A percentile compares a stretch with the other conserved stretches of the same genome.
These are phyloP conservation scores for Claviceps purpurea DNA, from an alignment of 2,329 filamentous ascomycete genomes.

Conservation along the genomic window DNA sequence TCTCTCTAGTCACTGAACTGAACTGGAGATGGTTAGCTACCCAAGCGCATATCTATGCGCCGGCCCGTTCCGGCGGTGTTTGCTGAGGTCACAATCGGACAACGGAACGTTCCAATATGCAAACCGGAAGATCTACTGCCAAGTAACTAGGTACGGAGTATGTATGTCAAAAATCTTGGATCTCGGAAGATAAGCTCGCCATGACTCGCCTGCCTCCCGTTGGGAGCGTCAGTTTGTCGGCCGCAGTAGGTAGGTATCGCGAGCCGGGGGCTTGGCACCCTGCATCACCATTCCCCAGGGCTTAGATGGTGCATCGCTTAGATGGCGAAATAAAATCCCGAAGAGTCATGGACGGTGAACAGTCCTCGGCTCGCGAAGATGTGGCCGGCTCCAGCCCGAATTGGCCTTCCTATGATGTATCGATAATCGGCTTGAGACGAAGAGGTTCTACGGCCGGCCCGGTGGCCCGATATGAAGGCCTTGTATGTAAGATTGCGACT, in stretches of 20 bases:
- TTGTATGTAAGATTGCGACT: background rate
- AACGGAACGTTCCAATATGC: constrained; percentile 32
- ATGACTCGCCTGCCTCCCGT: constrained; percentile 19
- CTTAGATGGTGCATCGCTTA: constrained; percentile 31
- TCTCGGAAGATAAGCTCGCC: constrained; percentile 26
- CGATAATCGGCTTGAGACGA: constrained; percentile 11
- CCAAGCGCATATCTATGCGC: constrained; percentile 23
- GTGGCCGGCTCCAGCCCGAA: constrained; percentile 31
- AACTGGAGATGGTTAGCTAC: constrained; percentile 11
- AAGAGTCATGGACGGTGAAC: constrained; percentile 32
- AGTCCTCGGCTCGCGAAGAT: constrained; percentile 50
- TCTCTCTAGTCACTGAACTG: constrained; percentile 15
- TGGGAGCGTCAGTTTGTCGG: no score
- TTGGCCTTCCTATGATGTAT: constrained; percentile 13
- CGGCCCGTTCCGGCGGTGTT: constrained; percentile 12
- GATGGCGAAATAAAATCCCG: constrained; percentile 46
- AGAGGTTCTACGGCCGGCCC: constrained; percentile 10
- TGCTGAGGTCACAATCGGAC: constrained; percentile 14
- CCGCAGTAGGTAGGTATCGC: background rate
- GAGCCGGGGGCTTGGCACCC: background rate
- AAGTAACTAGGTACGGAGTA: constrained; percentile 11
- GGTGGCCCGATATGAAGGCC: constrained; percentile 7
- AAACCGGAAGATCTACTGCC: constrained; percentile 27
- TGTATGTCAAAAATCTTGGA: constrained; percentile 15
- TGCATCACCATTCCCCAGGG: background rate